phyloP scores from a whole-genome alignment of 495 filamentous ascomycete genomes.

The Podospora australis region DNA sequence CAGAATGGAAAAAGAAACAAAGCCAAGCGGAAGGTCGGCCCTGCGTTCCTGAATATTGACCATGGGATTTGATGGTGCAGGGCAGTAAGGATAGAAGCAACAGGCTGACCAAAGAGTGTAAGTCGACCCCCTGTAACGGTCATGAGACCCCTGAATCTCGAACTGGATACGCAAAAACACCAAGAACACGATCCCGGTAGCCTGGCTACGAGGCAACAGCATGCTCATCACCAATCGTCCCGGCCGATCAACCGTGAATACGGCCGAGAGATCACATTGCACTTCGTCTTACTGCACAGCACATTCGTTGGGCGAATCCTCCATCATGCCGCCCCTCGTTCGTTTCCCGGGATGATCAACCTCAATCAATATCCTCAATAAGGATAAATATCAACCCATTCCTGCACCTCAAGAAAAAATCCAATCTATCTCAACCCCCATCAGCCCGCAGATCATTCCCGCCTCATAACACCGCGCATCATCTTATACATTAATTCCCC shows the following conservation, averaged over 20 bases:
- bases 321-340: background rate
- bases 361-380: background rate
- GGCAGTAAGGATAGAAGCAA: background rate
- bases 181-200: background rate
- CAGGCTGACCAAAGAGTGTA: background rate
- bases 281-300: background rate
- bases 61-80: background rate
- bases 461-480: background rate
- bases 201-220: conserved; percentile 1
- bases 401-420: background rate
- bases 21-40: background rate
- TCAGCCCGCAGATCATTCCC: background rate
- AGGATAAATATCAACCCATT: conserved; percentile 5
- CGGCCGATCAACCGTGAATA: background rate
- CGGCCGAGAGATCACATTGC: background rate
- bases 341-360: background rate
- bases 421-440: background rate
- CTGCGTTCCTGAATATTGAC: background rate
- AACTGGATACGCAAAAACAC: background rate
- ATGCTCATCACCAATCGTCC: background rate
- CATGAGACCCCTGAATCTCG: background rate
- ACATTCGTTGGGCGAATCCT: background rate
- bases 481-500: background rate
- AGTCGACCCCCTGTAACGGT: background rate
- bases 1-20: too few species aligned